phyloP scores from a whole-genome alignment of 805 yeast genomes.

The Ogataea trehaloabstinens region DNA sequence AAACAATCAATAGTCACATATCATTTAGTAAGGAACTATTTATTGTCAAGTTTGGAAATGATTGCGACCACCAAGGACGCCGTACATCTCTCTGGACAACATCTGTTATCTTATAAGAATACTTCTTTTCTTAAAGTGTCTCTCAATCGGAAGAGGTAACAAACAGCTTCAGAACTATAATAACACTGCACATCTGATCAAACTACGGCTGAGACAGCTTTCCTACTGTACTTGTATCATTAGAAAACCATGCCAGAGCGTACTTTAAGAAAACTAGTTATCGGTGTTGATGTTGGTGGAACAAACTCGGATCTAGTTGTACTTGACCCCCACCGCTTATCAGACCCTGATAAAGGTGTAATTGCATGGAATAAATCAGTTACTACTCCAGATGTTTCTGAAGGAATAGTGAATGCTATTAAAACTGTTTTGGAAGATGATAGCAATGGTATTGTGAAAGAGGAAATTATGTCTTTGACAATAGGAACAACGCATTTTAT shows the following conservation, averaged over 20 bases:
- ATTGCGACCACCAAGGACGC: too few relatives aligned
- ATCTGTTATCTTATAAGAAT: too few relatives aligned
- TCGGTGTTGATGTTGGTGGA: conserved; percentile 55
- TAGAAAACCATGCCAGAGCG: conserved; percentile 6
- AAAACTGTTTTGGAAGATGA: conserved; percentile 29
- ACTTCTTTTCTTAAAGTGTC: too few relatives aligned
- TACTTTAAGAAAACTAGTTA: conserved; percentile 16
- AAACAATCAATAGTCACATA: too few relatives aligned
- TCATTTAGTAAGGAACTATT: too few relatives aligned
- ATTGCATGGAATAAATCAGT: conserved; percentile 41
- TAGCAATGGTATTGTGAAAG: conserved; percentile 14
- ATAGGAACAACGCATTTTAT: conserved; percentile 55
- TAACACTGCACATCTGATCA: too few relatives aligned
- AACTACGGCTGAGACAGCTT: too few relatives aligned
- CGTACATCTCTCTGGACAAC: too few relatives aligned
- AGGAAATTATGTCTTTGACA: conserved; percentile 39
- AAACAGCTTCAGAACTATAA: too few relatives aligned
- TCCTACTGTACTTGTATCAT: too few relatives aligned
- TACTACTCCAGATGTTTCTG: conserved; percentile 44
- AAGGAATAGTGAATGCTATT: conserved; percentile 40
- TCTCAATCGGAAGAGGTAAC: too few relatives aligned
- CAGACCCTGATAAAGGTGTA: conserved; percentile 30
- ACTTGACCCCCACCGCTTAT: conserved; percentile 34
- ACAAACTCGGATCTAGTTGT: conserved; percentile 50
- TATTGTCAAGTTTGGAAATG: too few relatives aligned